Evolutionary conservation across 768 basidiomycete genomes (phyloP).

Genomic region (Leucocoprinus sp.): DNA sequence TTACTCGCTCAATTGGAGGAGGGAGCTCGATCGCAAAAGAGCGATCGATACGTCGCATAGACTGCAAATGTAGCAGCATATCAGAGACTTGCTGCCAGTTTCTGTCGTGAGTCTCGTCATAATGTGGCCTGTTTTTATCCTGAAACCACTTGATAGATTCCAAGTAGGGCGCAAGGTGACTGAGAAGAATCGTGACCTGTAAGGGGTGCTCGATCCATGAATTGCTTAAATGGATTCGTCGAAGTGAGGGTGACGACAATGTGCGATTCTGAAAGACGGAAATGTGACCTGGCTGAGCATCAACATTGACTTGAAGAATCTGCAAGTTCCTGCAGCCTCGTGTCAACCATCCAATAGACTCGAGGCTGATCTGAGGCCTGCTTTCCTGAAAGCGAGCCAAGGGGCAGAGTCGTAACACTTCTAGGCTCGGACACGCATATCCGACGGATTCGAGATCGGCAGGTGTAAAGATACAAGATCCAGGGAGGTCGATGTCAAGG

Average conservation of each 20-base stretch:
- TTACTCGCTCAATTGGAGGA: conserved; percentile 22
- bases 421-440: conserved; percentile 57
- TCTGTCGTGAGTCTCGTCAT: conserved; percentile 55
- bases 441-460: conserved; percentile 53
- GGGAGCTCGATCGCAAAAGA: conserved; percentile 22
- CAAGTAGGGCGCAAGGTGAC: conserved; percentile 66
- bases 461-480: conserved; percentile 59
- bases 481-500: conserved; percentile 74
- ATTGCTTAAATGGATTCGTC: conserved; percentile 69
- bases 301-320: conserved; percentile 57
- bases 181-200: conserved; percentile 61
- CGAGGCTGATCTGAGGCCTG: conserved; percentile 49
- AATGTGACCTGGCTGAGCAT: conserved; percentile 40
- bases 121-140: conserved; percentile 67
- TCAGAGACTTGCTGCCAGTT: conserved; percentile 66
- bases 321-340: conserved; percentile 52
- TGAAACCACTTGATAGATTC: conserved; percentile 71
- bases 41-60: conserved; percentile 55
- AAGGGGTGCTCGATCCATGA: conserved; percentile 67
- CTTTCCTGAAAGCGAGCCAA: conserved; percentile 54
- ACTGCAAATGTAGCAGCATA: conserved; percentile 65
- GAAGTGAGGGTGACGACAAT: conserved; percentile 55
- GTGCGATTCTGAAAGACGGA: conserved; percentile 37
- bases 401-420: conserved; percentile 61
- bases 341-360: conserved; percentile 52